Percentiles rank a stretch among this genome's conserved stretches.
Conservation (phyloP, 805 yeast genomes). For the Schizosaccharomyces lindneri region DNA sequence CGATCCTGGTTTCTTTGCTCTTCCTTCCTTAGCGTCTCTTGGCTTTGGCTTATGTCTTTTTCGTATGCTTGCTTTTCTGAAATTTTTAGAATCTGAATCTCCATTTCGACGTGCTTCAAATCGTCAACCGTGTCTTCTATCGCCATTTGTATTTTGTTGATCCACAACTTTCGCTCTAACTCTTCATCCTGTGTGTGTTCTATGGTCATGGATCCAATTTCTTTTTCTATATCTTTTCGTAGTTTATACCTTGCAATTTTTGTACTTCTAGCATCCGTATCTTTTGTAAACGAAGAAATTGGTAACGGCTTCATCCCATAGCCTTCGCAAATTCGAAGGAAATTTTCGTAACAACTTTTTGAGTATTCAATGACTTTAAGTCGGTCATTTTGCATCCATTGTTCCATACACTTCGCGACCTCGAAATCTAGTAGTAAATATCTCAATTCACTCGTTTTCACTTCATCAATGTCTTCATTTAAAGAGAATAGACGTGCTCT, state of each 20-base stretch:
- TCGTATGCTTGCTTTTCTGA: background rate
- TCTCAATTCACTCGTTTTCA: slow-evolving; percentile 33
- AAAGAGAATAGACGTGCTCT: slow-evolving; percentile 37
- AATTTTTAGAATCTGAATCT: background rate
- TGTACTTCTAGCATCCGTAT: background rate
- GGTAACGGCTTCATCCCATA: background rate
- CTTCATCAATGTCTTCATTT: slow-evolving; percentile 48
- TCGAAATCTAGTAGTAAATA: background rate
- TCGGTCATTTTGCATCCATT: slow-evolving; percentile 35
- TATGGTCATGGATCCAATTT: background rate
- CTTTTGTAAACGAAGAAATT: background rate
- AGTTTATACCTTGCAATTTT: background rate
- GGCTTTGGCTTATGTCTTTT: background rate
- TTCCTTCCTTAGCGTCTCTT: background rate
- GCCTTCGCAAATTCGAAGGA: background rate
- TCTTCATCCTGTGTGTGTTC: background rate
- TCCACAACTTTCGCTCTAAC: background rate
- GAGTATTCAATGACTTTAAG: slow-evolving; percentile 7
- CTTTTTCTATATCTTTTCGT: background rate
- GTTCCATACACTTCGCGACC: slow-evolving; percentile 21
- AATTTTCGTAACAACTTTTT: background rate
- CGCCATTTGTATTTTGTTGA: background rate
- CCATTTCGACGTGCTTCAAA: background rate
- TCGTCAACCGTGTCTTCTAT: background rate
- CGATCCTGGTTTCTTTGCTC: background rate